These are phyloP conservation scores for Zygotorulaspora mrakii DNA, from an alignment of 1,139 yeast genomes.

Conservation along the genomic window DNA sequence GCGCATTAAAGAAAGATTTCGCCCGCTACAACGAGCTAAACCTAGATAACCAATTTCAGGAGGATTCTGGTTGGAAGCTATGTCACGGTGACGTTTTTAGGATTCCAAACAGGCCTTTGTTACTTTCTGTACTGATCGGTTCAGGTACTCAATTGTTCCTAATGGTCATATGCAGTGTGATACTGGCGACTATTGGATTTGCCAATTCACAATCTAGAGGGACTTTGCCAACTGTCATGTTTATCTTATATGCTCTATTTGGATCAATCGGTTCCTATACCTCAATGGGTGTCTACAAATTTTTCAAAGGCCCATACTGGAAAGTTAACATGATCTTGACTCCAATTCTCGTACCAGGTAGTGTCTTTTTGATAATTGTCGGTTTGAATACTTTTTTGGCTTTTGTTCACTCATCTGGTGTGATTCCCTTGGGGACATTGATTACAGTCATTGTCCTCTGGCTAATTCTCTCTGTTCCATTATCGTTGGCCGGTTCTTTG, in stretches of 20 bases:
- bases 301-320: conserved; percentile 92
- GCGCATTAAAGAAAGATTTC: conserved; percentile 82
- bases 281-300: conserved; percentile 81
- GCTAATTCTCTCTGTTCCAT: conserved; percentile 82
- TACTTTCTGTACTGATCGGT: conserved; percentile 78
- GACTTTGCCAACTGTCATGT: conserved; percentile 83
- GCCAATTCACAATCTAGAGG: conserved; percentile 95
- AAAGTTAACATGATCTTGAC: conserved; percentile 78
- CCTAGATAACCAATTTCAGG: conserved; percentile 81
- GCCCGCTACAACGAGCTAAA: conserved; percentile 85
- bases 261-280: conserved; percentile 81
- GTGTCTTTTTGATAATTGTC: conserved; percentile 58
- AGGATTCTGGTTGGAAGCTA: conserved; percentile 96
- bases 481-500: conserved; percentile 76
- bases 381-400: conserved; percentile 79
- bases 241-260: conserved; percentile 72
- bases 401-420: conserved; percentile 81
- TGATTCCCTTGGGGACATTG: conserved; percentile 91
- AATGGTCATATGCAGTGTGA: conserved; percentile 71
- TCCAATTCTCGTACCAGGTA: conserved; percentile 81
- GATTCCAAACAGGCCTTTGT: conserved; percentile 66
- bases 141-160: conserved; percentile 81
- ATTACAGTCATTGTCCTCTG: conserved; percentile 75
- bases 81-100: conserved; percentile 95
- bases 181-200: conserved; percentile 83